A percentile compares a stretch with the other conserved stretches of the same genome.
Evolutionary conservation across 345 rosid species (phyloP).

Genomic region (Streptanthus diversifolius): DNA sequence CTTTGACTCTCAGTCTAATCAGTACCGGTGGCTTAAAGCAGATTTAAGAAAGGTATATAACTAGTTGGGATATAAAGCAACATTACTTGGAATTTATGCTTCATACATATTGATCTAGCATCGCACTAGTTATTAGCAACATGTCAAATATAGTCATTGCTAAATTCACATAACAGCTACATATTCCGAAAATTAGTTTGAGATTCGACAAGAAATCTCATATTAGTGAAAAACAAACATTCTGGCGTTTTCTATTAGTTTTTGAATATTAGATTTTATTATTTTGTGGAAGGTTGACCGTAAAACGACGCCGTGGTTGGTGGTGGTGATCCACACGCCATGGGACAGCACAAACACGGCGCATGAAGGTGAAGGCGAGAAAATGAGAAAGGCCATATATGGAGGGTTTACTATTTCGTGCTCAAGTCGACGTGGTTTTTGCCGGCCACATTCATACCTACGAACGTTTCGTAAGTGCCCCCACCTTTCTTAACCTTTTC

Average conservation of each 20-base stretch:
- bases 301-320: conserved; percentile 68
- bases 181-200: not conserved
- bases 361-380: conserved; percentile 88
- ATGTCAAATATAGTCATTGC: not conserved
- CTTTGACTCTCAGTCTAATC: conserved; percentile 50
- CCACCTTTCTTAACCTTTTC: not conserved
- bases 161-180: not conserved
- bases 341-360: conserved; percentile 89
- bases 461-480: conserved; percentile 72
- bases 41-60: conserved; percentile 38
- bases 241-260: not conserved
- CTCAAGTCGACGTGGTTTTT: conserved; percentile 71
- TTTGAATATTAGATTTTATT: not conserved
- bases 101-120: not conserved
- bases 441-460: conserved; percentile 91
- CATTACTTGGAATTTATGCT: not conserved
- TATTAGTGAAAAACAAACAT: not conserved
- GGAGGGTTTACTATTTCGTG: conserved; percentile 60
- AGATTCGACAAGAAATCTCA: not conserved
- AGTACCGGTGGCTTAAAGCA: conserved; percentile 61
- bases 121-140: not conserved
- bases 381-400: conserved; percentile 68
- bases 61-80: not conserved
- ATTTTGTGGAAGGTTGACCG: conserved; percentile 42
- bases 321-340: conserved; percentile 73